These are phyloP conservation scores for Kluyveromyces lactis DNA, from an alignment of 805 yeast species.

Conservation along the genomic window DNA sequence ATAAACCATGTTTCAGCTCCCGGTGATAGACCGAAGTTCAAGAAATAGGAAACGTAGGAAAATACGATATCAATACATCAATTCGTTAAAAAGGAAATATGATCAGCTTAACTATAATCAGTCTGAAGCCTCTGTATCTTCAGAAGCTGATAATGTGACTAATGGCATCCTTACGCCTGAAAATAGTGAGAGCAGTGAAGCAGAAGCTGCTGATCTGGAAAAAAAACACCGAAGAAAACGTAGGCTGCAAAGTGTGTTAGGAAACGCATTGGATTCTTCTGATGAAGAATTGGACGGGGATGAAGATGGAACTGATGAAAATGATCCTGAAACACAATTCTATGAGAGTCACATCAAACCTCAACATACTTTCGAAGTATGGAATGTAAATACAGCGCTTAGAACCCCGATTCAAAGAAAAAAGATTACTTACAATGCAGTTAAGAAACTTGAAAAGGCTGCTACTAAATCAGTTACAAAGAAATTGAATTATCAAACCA, in stretches of 20 bases:
- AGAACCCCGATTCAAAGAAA: slow-evolving; percentile 15
- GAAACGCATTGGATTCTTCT: slow-evolving; percentile 12
- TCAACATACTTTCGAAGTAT: slow-evolving; percentile 23
- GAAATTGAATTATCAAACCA: slow-evolving; percentile 12
- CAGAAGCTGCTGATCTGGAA: slow-evolving; percentile 2
- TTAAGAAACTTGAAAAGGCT: slow-evolving; percentile 12
- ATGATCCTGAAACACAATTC: slow-evolving; percentile 16
- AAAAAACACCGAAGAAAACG: slow-evolving; percentile 13
- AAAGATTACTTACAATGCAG: slow-evolving; percentile 14
- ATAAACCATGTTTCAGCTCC: slow-evolving; percentile 22
- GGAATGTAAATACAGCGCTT: slow-evolving; percentile 16
- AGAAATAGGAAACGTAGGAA: slow-evolving; percentile 16
- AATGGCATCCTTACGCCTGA: slow-evolving; percentile 20
- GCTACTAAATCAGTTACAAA: slow-evolving; percentile 11
- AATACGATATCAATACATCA: slow-evolving; percentile 22
- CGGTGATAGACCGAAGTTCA: slow-evolving; percentile 12
- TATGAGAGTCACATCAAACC: slow-evolving; percentile 25
- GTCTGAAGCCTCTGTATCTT: too few relatives aligned
- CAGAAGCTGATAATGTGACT: background rate
- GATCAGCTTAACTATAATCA: slow-evolving; percentile 7
- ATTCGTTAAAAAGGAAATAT: slow-evolving; percentile 14
- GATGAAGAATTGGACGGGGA: slow-evolving; percentile 7
- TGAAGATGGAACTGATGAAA: slow-evolving; percentile 7
- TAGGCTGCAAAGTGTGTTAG: slow-evolving; percentile 18
- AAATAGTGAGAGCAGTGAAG: slow-evolving; percentile 18